Percentiles rank a stretch among this genome's conserved stretches.
These are phyloP conservation scores for Irpex rosettiformis DNA, from an alignment of 1,284 basidiomycete species.

Conservation along the genomic window DNA sequence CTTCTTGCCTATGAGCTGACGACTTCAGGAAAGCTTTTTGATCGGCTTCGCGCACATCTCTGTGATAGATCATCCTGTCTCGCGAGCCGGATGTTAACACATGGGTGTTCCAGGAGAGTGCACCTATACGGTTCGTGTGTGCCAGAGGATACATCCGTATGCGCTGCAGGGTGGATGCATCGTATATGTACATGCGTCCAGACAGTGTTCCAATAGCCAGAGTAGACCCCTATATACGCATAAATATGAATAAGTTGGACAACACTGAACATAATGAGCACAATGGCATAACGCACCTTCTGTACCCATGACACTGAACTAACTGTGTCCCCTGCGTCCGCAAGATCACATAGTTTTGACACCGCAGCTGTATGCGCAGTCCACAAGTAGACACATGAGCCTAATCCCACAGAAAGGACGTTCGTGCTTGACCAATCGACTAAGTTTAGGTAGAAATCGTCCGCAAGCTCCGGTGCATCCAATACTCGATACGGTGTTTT, in stretches of 20 bases:
- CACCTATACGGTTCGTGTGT: slow-evolving; percentile 87
- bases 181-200: slow-evolving; percentile 92
- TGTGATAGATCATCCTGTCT: slow-evolving; percentile 88
- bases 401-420: slow-evolving; percentile 91
- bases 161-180: slow-evolving; percentile 76
- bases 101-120: slow-evolving; percentile 91
- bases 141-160: slow-evolving; percentile 87
- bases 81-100: slow-evolving; percentile 90
- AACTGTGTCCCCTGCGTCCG: slow-evolving; percentile 59
- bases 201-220: slow-evolving; percentile 90
- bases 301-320: slow-evolving; percentile 93
- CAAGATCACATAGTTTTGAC: slow-evolving; percentile 87
- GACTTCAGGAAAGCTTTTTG: slow-evolving; percentile 76
- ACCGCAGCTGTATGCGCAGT: slow-evolving; percentile 91
- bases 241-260: not conserved
- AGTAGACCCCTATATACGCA: slow-evolving; percentile 62
- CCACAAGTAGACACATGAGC: slow-evolving; percentile 95
- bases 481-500: slow-evolving; percentile 96
- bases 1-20: slow-evolving; percentile 89
- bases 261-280: not conserved
- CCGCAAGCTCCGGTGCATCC: slow-evolving; percentile 77
- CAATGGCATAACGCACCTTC: slow-evolving; percentile 61
- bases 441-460: slow-evolving; percentile 98
- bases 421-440: slow-evolving; percentile 98
- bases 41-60: slow-evolving; percentile 80